Base-by-base conservation (phyloP, 2,329 filamentous ascomycete species). In the Clarireedia hainanense region DNA sequence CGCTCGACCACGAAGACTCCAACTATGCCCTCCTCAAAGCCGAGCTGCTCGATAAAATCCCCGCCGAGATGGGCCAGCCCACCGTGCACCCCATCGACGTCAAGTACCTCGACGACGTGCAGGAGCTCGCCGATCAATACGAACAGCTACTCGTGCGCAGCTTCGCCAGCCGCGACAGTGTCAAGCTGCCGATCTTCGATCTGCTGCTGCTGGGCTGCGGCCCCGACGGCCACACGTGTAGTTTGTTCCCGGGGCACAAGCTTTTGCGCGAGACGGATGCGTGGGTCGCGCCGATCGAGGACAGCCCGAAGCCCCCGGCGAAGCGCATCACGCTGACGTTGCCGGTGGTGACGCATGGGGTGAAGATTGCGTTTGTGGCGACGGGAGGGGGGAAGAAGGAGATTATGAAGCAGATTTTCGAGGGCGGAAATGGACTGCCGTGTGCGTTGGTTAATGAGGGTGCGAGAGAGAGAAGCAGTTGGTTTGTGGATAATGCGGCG, bases 211-310 rank as follows among this genome's bases (percentile, higher is more conserved):
- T 99, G 43, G 94, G 94, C 66, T 95, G 89, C 70, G 94, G 94
- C 0, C 92, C 94, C 14, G 94, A 97, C 71, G 94, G 94, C 52
- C 94, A 99, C 76, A 97, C 94, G 36, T 97, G 94, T 84, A 94
- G 88, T 65, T 78, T 99, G 52, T 99, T 99, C 78, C 94, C 94
- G 5, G 87, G 86, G 55, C 92, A 96, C 70, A 81, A 86, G 57
- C 80, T 97, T 53, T 80, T 97, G 63, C 84, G 91, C 61, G 92
- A 97, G 75, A 82, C 82, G 37, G 86, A 85, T 66, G 90, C 92
- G 53, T 99, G 94, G 94, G 90, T 97, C 45, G 86, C 91, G 14
- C 83, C 90, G 47, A 95, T 96, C 68, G 84, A 87, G 67, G 89
- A 97, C 75, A 95, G 90, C 45, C 94, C 94, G 50, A 99, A 99